A percentile compares a stretch with the other conserved stretches of the same genome.
Conservation (phyloP, 2,329 filamentous ascomycete genomes). For the Aspergillus hortae region DNA sequence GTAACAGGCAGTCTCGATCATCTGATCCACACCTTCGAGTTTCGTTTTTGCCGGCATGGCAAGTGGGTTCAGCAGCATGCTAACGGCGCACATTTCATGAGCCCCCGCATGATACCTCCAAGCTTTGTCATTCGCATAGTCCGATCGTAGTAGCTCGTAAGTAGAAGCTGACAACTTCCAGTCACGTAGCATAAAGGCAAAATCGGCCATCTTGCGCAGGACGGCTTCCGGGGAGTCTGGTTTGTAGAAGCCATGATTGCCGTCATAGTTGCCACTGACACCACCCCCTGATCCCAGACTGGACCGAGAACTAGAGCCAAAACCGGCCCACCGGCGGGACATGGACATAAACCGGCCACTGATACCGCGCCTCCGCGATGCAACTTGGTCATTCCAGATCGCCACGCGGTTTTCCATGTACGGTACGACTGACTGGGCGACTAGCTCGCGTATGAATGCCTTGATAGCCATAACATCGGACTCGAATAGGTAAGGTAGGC, state of each 20-base stretch:
- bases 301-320: conserved; percentile 65
- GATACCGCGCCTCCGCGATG: conserved; percentile 81
- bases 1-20: conserved; percentile 87
- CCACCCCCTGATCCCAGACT: conserved; percentile 46
- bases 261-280: conserved; percentile 67
- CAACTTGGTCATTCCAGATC: conserved; percentile 96
- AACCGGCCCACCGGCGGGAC: conserved; percentile 83
- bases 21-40: conserved; percentile 75
- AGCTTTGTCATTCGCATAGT: conserved; percentile 93
- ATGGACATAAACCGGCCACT: conserved; percentile 92
- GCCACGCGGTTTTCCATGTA: conserved; percentile 92
- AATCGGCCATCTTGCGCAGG: conserved; percentile 91
- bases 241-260: conserved; percentile 72
- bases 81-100: conserved; percentile 91
- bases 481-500: conserved; percentile 75
- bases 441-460: conserved; percentile 88
- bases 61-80: conserved; percentile 73
- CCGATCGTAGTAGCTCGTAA: conserved; percentile 82
- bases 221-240: conserved; percentile 83
- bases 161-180: conserved; percentile 90
- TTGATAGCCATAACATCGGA: conserved; percentile 85
- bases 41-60: conserved; percentile 70
- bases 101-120: conserved; percentile 93
- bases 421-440: conserved; percentile 89
- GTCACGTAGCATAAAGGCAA: conserved; percentile 93